Base-by-base conservation (phyloP, 2,329 filamentous ascomycete species). In the Orbilia javanica region DNA sequence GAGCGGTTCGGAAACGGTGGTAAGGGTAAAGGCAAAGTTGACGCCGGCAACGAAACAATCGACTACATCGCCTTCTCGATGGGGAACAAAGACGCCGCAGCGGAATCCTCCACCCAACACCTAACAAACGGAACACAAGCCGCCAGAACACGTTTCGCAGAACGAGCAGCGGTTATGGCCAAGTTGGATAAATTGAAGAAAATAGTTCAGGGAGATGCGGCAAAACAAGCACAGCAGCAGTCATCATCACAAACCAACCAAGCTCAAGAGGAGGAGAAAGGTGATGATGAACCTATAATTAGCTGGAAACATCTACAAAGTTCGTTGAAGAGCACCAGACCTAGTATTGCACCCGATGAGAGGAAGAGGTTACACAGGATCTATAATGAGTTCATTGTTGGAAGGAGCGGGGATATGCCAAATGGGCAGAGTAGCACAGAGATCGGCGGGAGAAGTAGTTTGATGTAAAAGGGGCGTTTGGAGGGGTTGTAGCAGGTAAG, bases 351-450 rank as follows among this genome's bases (percentile, higher is more conserved):
- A 82, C 86, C 87, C 2, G 89, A 93, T 76, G 96, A 99, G 85
- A 88, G 90, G 81, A 87, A 86, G 79, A 87, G 95, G 76, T 84
- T 99, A 80, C 88, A 89, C 82, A 89, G 89, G 46, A 97, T 99
- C 79, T 99, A 99, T 83, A 87, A 88, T 15, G 96, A 99, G 85
- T 99, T 99, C 86, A 91, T 97, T 0, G 92, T 93, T 3, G 94
- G 94, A 0, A 88, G 96, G 81, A 97, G 94, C 84, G 96, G 96
- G 6, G 94, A 98, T 86, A 94, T 99, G 93, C 93, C 91, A 77
- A 95, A 92, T 84, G 96, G 96, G 1, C 93, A 98, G 84, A 94
- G 92, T 0, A 92, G 92, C 71, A 96, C 91, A 84, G 96, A 98
- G 85, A 90, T 99, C 85, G 96, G 96, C 6, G 96, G 94, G 13